Base-by-base conservation (phyloP, 768 basidiomycete species). In the Calocybe cyanea region DNA sequence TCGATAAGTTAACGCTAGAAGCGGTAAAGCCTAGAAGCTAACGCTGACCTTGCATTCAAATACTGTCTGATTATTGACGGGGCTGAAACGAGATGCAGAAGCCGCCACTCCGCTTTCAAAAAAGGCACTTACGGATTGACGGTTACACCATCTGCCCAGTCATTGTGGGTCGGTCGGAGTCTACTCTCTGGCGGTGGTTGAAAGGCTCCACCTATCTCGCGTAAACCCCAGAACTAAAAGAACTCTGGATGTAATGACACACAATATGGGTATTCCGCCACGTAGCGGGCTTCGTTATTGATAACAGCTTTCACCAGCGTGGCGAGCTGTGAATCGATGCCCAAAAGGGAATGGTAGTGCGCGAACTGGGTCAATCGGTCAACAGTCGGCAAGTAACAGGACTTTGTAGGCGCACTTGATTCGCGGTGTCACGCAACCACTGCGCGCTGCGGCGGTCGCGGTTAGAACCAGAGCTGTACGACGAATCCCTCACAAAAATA, bases 341-440 rank as follows among this genome's bases (percentile, higher is more conserved):
- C 57, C 14, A 88, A 68, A 15, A 90, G 71, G 10, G 69, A 56
- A 49, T 75, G 74, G 60, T 90, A 90, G 44, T 83, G 80, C 14
- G 83, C 82, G 54, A 90, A 85, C 81, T 89, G 50, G 3, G 48
- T 4, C 24, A 25, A 40, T 34, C 38, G 38, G 32, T 53, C 25
- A 43, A 38, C 31, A 21, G 28, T 31, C 54, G 38, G 52, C 30
- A 21, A 17, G 11, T 21, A 17, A 2, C 18, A 10, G n/a, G 4
- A 18, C 28, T 24, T 20, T 11, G 3, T 23, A 23, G 24, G 56
- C 64, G 21, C 43, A 82, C 84, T 65, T 87, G 86, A 58, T 89
- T 90, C 19, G 79, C 83, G 17, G 87, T 86, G 58, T 90, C 87
- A 40, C 87, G 82, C 30, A 90, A 71, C 87, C 87, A 90, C 57